Conservation (phyloP, 768 basidiomycete species). For the Ramaria sp. region DNA sequence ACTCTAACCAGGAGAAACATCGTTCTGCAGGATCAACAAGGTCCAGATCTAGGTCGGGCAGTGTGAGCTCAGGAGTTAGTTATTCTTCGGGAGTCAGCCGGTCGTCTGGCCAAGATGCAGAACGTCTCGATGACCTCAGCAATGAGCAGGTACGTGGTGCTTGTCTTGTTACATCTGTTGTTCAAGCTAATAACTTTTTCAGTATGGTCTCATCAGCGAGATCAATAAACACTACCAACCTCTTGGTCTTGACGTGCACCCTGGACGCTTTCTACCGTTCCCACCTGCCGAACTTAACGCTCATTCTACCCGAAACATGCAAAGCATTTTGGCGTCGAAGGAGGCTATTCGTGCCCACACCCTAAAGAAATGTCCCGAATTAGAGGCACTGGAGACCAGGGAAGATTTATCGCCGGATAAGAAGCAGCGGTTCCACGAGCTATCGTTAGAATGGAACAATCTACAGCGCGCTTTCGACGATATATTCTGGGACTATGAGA, state of each 20-base stretch:
- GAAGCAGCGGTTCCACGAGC: background rate
- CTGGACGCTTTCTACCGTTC: background rate
- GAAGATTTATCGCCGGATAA: background rate
- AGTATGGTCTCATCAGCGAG: background rate
- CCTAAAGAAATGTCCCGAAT: background rate
- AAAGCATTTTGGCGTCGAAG: background rate
- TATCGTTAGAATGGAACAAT: background rate
- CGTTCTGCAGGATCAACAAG: background rate
- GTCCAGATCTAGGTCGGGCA: background rate
- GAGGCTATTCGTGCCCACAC: background rate
- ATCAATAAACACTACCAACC: background rate
- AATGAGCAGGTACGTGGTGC: background rate
- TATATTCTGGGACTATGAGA: conserved; percentile 1
- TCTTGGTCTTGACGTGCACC: conserved; percentile 1
- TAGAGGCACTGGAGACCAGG: background rate
- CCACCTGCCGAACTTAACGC: background rate
- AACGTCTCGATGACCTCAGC: background rate
- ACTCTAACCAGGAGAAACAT: background rate
- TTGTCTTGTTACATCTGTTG: background rate
- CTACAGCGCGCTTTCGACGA: background rate
- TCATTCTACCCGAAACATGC: conserved; percentile 1
- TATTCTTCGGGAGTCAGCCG: background rate
- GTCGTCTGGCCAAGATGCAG: background rate
- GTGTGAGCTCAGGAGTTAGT: background rate
- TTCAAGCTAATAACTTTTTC: background rate